Conservation (phyloP, 768 basidiomycete species). For the Trametes sanguinea region DNA sequence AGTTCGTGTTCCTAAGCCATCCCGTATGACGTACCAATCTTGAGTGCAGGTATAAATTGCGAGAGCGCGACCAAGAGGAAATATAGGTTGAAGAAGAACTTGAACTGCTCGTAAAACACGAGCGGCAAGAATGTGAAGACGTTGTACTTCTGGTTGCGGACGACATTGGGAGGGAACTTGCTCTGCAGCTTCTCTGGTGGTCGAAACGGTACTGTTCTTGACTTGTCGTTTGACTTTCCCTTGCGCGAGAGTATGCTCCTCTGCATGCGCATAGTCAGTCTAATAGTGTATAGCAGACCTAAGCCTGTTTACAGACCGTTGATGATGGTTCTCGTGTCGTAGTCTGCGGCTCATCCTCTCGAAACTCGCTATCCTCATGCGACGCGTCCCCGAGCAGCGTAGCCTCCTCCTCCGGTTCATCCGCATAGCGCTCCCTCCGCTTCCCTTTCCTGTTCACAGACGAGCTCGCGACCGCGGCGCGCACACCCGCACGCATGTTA, state of each 20-base stretch:
- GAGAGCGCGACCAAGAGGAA: slow-evolving; percentile 96
- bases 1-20: neutral
- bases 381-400: slow-evolving; percentile 46
- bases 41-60: slow-evolving; percentile 93
- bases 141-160: slow-evolving; percentile 98
- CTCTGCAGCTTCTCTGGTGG: slow-evolving; percentile 76
- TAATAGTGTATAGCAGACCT: too few species aligned
- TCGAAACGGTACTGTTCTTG: slow-evolving; percentile 75
- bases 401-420: slow-evolving; percentile 66
- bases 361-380: slow-evolving; percentile 37
- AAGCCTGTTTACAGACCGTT: slow-evolving; percentile 21
- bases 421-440: slow-evolving; percentile 56
- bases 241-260: slow-evolving; percentile 30
- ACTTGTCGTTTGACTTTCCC: slow-evolving; percentile 58
- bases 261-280: slow-evolving; percentile 15
- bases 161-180: slow-evolving; percentile 82
- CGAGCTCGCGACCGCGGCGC: slow-evolving; percentile 37
- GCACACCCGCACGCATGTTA: slow-evolving; percentile 35
- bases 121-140: slow-evolving; percentile 95
- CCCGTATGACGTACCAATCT: slow-evolving; percentile 69
- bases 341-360: slow-evolving; percentile 42
- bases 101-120: slow-evolving; percentile 99
- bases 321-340: slow-evolving; percentile 21
- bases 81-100: slow-evolving; percentile 99
- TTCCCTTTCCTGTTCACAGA: slow-evolving; percentile 41